phyloP scores from a whole-genome alignment of 2,329 filamentous ascomycete genomes.

The Ciborinia camelliae region DNA sequence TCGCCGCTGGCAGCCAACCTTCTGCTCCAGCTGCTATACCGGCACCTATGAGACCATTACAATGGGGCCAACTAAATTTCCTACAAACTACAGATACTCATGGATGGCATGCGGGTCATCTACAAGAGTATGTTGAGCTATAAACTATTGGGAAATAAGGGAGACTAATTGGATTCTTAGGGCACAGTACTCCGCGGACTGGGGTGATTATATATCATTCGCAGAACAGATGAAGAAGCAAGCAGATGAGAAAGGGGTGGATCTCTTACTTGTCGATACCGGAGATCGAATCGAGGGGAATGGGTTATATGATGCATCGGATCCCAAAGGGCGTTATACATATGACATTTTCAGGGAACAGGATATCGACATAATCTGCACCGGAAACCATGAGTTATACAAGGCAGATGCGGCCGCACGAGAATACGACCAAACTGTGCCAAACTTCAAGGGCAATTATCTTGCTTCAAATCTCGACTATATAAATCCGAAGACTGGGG shows the following conservation, averaged over 20 bases:
- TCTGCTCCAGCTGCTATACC: slow-evolving; percentile 72
- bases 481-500: slow-evolving; percentile 65
- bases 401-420: slow-evolving; percentile 70
- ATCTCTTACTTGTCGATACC: slow-evolving; percentile 91
- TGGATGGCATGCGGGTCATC: slow-evolving; percentile 91
- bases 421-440: slow-evolving; percentile 77
- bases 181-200: slow-evolving; percentile 90
- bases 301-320: slow-evolving; percentile 86
- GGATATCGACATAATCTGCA: slow-evolving; percentile 76
- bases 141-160: not conserved
- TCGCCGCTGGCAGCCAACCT: slow-evolving; percentile 62
- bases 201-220: slow-evolving; percentile 97
- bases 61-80: slow-evolving; percentile 95
- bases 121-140: slow-evolving; percentile 66
- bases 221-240: slow-evolving; percentile 74
- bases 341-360: slow-evolving; percentile 85
- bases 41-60: slow-evolving; percentile 77
- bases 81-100: slow-evolving; percentile 96
- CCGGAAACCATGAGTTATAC: slow-evolving; percentile 96
- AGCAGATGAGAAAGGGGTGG: slow-evolving; percentile 73
- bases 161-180: slow-evolving; percentile 42
- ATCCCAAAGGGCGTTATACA: slow-evolving; percentile 82
- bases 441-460: slow-evolving; percentile 76
- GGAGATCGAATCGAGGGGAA: slow-evolving; percentile 93
- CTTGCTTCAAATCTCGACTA: slow-evolving; percentile 93